Percentiles rank a stretch among this genome's conserved stretches.
phyloP scores from a whole-genome alignment of 2,329 filamentous ascomycete genomes.

The Rutstroemia sp. region DNA sequence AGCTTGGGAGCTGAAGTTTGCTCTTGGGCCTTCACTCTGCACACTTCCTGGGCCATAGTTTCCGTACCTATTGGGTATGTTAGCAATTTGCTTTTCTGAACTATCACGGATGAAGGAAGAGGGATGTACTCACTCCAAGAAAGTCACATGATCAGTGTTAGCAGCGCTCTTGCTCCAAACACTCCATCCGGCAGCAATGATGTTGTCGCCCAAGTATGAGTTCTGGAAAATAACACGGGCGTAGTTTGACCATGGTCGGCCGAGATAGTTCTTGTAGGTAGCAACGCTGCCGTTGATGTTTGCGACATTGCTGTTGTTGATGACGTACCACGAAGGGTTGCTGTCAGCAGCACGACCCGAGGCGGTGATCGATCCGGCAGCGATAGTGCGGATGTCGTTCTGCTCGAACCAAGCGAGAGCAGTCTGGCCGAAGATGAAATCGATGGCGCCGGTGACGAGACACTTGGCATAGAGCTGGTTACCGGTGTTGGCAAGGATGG shows the following conservation, averaged over 20 bases:
- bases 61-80: not conserved
- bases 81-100: not conserved
- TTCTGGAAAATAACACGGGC: slow-evolving; percentile 45
- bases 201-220: slow-evolving; percentile 38
- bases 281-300: slow-evolving; percentile 34
- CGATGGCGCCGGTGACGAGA: slow-evolving; percentile 49
- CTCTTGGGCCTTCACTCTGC: slow-evolving; percentile 11
- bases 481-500: slow-evolving; percentile 41
- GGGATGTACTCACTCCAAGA: not conserved
- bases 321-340: slow-evolving; percentile 43
- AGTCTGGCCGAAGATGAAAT: slow-evolving; percentile 51
- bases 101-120: not conserved
- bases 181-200: slow-evolving; percentile 44
- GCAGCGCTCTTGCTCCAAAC: slow-evolving; percentile 37
- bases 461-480: slow-evolving; percentile 48
- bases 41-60: slow-evolving; percentile 41
- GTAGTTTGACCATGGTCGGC: slow-evolving; percentile 44
- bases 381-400: slow-evolving; percentile 36
- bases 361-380: slow-evolving; percentile 39
- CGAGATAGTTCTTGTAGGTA: slow-evolving; percentile 39
- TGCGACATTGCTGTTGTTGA: slow-evolving; percentile 44
- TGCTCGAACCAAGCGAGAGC: slow-evolving; percentile 45
- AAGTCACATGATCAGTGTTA: not conserved
- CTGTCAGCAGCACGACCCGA: slow-evolving; percentile 33
- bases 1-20: slow-evolving; percentile 13